A percentile compares a stretch with the other conserved stretches of the same genome.
These are phyloP conservation scores for Euryodendron excelsum DNA, from an alignment of 148 eudicot genomes.

Conservation along the genomic window DNA sequence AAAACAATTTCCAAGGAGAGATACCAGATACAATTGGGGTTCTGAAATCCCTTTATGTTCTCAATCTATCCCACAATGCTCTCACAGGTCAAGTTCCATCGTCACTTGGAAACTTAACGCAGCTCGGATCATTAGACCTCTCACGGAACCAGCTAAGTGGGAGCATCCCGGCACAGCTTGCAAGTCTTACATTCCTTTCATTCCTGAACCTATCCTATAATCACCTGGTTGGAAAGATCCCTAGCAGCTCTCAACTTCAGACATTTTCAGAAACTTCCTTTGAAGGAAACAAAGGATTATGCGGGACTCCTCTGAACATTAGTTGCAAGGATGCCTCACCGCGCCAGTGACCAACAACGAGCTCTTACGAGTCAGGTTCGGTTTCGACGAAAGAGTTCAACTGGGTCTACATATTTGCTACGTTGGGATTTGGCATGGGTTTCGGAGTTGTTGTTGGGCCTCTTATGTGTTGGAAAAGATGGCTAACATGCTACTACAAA, in stretches of 20 bases:
- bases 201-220: slow-evolving; percentile 37
- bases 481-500: not conserved
- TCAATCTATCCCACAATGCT: slow-evolving; percentile 35
- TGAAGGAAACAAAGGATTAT: slow-evolving; percentile 23
- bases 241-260: slow-evolving; percentile 23
- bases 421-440: not conserved
- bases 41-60: slow-evolving; percentile 30
- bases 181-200: slow-evolving; percentile 28
- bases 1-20: slow-evolving; percentile 29
- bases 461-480: not conserved
- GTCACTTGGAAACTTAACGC: slow-evolving; percentile 21
- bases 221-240: slow-evolving; percentile 30
- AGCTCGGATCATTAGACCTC: slow-evolving; percentile 7
- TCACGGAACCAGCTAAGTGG: slow-evolving; percentile 16
- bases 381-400: too few species aligned
- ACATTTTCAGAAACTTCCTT: slow-evolving; percentile 25
- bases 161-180: slow-evolving; percentile 25
- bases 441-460: not conserved
- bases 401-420: not conserved
- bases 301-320: slow-evolving; percentile 26
- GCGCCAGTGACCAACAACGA: too few species aligned
- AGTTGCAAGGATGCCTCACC: slow-evolving; percentile 1
- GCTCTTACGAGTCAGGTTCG: too few species aligned
- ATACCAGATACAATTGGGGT: slow-evolving; percentile 26
- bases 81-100: slow-evolving; percentile 36